Evolutionary conservation across 768 basidiomycete genomes (phyloP), one percentile per base, ranked within the genome.

Genomic region (Hypholoma fasciculare): DNA sequence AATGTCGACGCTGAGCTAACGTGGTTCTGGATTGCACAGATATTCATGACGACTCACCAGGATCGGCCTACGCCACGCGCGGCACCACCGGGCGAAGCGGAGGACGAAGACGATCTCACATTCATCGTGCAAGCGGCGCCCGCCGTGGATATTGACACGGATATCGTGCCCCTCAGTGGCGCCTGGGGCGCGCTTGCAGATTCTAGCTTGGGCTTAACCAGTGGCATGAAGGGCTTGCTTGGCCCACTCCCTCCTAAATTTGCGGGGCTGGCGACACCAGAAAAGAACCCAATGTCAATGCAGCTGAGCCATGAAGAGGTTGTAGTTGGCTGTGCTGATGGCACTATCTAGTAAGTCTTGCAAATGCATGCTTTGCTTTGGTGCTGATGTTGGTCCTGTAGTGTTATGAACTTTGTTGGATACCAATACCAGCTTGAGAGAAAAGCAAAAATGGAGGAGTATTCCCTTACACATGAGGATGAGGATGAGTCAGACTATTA

Each of bases 231-330:
- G 63, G 91, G 90, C 6, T 65, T 92, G 0, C 71, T 82, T 42
- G 87, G 91, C 0, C 63, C 74, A 16, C 68, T 91, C 12, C 92
- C 91, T 1, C 65, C 66, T 36, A 91, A 89, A 68, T 94, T 93
- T 64, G 69, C 78, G 17, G 92, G 92, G 2, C 78, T 96, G 43
- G 89, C 92, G 30, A 90, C 85, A 20, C 92, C 94, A 1, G 94
- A 90, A 72, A 92, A 94, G 82, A 94, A 96, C 65, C 94, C 94
- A 7, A 94, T 94, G 94, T 90, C 90, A 60, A 90, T 96, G 87
- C 92, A 92, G 62, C 71, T 96, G 65, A 93, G 89, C 63, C 90
- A 94, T 63, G 93, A 95, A 67, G 92, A 94, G 68, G 89, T 95
- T 1, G 92, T 94, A 16, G 90, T 95, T 27, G 92, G 92, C 0